Conservation (phyloP, 495 filamentous ascomycete genomes). For the Daldinia grandis region DNA sequence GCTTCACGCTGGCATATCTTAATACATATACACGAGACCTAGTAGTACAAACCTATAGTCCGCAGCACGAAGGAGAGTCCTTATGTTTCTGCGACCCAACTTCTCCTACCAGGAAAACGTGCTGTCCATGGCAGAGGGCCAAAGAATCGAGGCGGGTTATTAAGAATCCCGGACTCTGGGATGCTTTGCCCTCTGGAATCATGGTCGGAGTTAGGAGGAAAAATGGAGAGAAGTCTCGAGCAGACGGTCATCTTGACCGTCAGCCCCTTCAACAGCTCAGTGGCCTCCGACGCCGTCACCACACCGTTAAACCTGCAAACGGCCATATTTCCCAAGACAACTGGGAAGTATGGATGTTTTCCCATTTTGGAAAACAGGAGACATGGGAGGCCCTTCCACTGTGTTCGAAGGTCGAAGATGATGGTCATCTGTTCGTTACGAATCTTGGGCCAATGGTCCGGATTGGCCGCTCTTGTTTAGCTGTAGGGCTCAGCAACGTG, state of each 20-base stretch:
- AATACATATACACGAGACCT: slow-evolving; percentile 61
- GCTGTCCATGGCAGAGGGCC: slow-evolving; percentile 54
- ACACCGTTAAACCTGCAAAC: slow-evolving; percentile 9
- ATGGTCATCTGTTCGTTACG: slow-evolving; percentile 64
- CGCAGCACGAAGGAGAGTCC: slow-evolving; percentile 53
- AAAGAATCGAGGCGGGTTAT: slow-evolving; percentile 50
- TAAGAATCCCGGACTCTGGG: slow-evolving; percentile 60
- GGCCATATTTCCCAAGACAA: slow-evolving; percentile 46
- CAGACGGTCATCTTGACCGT: slow-evolving; percentile 9
- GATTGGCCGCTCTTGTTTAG: slow-evolving; percentile 66
- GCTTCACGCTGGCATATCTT: slow-evolving; percentile 63
- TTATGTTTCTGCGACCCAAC: slow-evolving; percentile 51
- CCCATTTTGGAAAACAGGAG: slow-evolving; percentile 50
- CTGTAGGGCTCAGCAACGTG: slow-evolving; percentile 71
- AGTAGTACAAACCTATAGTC: slow-evolving; percentile 65
- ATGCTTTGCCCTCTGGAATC: slow-evolving; percentile 56
- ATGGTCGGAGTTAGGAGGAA: slow-evolving; percentile 57
- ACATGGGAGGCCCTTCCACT: slow-evolving; percentile 52
- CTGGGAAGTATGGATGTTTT: slow-evolving; percentile 75
- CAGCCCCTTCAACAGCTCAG: slow-evolving; percentile 18
- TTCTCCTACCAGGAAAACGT: slow-evolving; percentile 47
- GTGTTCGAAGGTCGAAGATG: slow-evolving; percentile 43
- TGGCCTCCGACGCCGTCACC: slow-evolving; percentile 42
- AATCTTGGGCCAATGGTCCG: slow-evolving; percentile 65
- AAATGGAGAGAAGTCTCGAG: slow-evolving; percentile 12